Percentiles rank a stretch among this genome's conserved stretches.
phyloP scores from a whole-genome alignment of 2,329 filamentous ascomycete species.

The Microdochium nivale region DNA sequence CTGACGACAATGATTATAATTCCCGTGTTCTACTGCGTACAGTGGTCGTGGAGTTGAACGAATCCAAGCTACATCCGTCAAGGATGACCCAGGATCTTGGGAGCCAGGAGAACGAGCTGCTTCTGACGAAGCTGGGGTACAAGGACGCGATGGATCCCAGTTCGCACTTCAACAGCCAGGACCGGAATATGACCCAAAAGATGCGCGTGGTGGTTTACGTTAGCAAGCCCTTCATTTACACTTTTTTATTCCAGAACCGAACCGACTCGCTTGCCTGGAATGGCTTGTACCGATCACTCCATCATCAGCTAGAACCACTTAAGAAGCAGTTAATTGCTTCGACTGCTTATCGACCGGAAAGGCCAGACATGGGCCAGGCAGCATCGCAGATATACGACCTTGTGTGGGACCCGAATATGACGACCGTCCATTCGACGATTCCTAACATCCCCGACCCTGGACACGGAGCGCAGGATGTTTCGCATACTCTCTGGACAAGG shows the following conservation, averaged over 20 bases:
- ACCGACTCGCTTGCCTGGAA: constrained; percentile 50
- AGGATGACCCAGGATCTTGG: constrained; percentile 36
- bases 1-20: constrained; percentile 30
- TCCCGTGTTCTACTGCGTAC: constrained; percentile 56
- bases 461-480: constrained; percentile 9
- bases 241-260: constrained; percentile 59
- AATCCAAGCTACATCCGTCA: constrained; percentile 30
- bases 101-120: constrained; percentile 25
- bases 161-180: constrained; percentile 33
- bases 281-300: constrained; percentile 49
- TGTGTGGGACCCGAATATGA: constrained; percentile 48
- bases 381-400: constrained; percentile 48
- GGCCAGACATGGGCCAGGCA: constrained; percentile 27
- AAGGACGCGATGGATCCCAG: constrained; percentile 10
- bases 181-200: constrained; percentile 44
- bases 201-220: constrained; percentile 66
- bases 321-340: constrained; percentile 47
- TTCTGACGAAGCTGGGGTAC: constrained; percentile 6
- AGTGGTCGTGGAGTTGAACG: constrained; percentile 55
- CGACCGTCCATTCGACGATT: constrained; percentile 54
- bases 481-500: constrained; percentile 39
- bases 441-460: constrained; percentile 53
- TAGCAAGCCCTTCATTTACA: constrained; percentile 68
- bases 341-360: constrained; percentile 47
- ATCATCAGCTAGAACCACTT: constrained; percentile 51